Base-by-base conservation (phyloP, 345 rosid species). In the Camelina laxa region DNA sequence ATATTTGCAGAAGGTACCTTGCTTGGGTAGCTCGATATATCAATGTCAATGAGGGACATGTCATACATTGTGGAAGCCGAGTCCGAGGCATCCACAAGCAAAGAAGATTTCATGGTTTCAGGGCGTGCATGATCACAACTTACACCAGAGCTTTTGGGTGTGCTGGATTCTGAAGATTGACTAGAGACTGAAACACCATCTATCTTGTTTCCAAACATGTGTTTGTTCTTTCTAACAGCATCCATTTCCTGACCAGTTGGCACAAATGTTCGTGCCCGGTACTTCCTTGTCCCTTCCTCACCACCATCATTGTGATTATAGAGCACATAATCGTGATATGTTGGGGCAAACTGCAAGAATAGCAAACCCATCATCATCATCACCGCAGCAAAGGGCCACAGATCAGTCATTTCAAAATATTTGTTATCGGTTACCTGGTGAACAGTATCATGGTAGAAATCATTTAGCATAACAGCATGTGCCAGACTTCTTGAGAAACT, bases 201-300 rank as follows among this genome's bases (percentile, higher is more conserved):
- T 67, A 87, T 70, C 83, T 85, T 91, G 85, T 84, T 86, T 65
- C 91, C 95, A 59, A 82, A 80, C 72, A 86, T 33, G 65, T 56
- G 81, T 68, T 87, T 87, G 90, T 87, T 90, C 82, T 81, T 95
- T 82, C 98, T 86, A 22, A 87, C 94, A 27, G 86, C 86, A 80
- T 92, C 99, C 98, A 96, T 96, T 80, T 92, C 99, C 27, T 85
- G 94, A 36, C 99, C 98, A 45, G 98, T 95, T 35, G 98, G 99
- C 79, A 92, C 99, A 83, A 92, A 95, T 41, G 99, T 95, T 17
- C 98, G 84, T 6, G 98, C 89, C 22, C 96, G 76, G 67, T 96
- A 96, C 83, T 92, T 96, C 73, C 87, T 85, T 64, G 91, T 81
- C 60, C 94, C 97, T 68, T 90, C 99, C 22, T 90, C 98, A 73